Conservation (phyloP, 139 green algal genomes). For the Yamagishiella unicocca region DNA sequence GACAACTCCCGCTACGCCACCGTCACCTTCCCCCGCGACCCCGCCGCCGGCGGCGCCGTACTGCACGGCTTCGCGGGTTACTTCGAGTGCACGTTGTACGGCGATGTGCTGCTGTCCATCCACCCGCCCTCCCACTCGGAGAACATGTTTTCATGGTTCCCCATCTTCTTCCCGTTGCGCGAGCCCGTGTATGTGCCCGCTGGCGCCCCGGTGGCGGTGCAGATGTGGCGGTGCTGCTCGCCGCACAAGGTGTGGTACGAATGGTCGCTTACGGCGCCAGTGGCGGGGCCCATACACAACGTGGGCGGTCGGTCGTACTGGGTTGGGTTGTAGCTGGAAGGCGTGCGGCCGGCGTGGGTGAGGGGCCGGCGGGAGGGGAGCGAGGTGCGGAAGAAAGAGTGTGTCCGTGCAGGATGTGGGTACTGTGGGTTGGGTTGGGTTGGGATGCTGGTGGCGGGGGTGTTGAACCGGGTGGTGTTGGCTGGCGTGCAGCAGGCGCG, state of each 20-base stretch:
- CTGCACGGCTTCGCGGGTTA: constrained; percentile 97
- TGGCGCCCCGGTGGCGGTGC: constrained; percentile 70
- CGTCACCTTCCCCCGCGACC: constrained; percentile 46
- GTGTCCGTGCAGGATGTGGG: no score
- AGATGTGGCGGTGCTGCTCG: constrained; percentile 90
- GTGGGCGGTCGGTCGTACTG: constrained; percentile 81
- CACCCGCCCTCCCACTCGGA: constrained; percentile 77
- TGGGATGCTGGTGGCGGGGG: no score
- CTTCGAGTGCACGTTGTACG: constrained; percentile 95
- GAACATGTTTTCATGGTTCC: constrained; percentile 95
- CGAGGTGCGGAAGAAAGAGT: background rate
- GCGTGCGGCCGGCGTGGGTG: background rate
- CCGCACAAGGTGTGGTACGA: constrained; percentile 96
- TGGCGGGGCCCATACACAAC: constrained; percentile 83
- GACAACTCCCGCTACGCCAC: constrained; percentile 80
- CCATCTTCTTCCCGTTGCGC: constrained; percentile 97
- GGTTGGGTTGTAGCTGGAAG: constrained; percentile 76
- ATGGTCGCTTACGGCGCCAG: constrained; percentile 77
- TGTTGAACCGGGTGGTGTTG: no score
- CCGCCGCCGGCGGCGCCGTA: constrained; percentile 56
- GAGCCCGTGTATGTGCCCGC: constrained; percentile 79
- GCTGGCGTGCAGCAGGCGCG: no score
- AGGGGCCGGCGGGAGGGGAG: background rate
- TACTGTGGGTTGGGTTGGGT: no score
- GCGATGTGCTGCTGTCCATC: constrained; percentile 89